phyloP scores from a whole-genome alignment of 1,284 basidiomycete genomes.

The Tylopilus sp. region DNA sequence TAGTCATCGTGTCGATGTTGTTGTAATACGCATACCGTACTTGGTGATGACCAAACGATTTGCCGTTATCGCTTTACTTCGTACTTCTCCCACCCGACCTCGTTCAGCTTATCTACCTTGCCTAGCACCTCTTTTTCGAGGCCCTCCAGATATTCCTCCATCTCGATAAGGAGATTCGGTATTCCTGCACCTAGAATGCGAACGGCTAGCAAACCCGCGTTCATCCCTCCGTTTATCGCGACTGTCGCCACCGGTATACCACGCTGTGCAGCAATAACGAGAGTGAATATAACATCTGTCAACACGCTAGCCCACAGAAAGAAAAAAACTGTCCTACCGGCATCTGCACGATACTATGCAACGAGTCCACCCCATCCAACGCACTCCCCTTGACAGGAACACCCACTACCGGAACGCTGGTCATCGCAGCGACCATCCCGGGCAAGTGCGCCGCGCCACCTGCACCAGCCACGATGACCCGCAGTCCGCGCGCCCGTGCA shows the following conservation, averaged over 20 bases:
- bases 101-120: conserved; percentile 78
- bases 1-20: no score
- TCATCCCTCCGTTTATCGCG: conserved; percentile 95
- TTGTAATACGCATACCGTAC: no score
- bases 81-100: conserved; percentile 88
- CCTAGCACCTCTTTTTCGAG: conserved; percentile 82
- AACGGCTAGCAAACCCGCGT: conserved; percentile 90
- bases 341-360: conserved; percentile 99
- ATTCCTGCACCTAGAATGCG: conserved; percentile 82
- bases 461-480: conserved; percentile 90
- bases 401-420: conserved; percentile 89
- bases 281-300: neutral
- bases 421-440: conserved; percentile 97
- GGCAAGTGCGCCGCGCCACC: conserved; percentile 97
- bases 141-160: conserved; percentile 74
- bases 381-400: conserved; percentile 96
- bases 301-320: neutral
- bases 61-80: conserved; percentile 41
- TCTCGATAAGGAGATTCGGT: conserved; percentile 62
- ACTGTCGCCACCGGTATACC: conserved; percentile 98
- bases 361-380: conserved; percentile 92
- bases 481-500: conserved; percentile 73
- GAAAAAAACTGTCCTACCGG: conserved; percentile 61
- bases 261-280: conserved; percentile 49
- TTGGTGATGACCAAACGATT: no score